phyloP scores from a whole-genome alignment of 2,329 filamentous ascomycete genomes.

The Trichoderma sp. region DNA sequence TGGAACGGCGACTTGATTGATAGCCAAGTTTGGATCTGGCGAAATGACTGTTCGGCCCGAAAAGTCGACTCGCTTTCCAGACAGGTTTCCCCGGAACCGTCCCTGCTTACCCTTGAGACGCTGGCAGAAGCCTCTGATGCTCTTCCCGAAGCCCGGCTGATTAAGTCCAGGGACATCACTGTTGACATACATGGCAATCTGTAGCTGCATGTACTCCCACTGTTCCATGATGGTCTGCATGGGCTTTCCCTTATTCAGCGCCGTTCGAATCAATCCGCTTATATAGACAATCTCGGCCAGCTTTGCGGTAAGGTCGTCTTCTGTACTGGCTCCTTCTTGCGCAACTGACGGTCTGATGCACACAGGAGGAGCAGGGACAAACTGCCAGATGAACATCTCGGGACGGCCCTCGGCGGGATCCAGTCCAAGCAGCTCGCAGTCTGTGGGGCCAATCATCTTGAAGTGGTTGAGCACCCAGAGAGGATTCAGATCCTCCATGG shows the following conservation, averaged over 20 bases:
- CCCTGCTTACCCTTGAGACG: constrained; percentile 96
- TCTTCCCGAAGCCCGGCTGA: constrained; percentile 82
- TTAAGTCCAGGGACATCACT: constrained; percentile 93
- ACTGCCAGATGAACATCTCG: constrained; percentile 98
- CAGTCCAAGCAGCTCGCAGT: constrained; percentile 89
- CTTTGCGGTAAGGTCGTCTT: constrained; percentile 95
- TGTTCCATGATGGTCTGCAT: constrained; percentile 94
- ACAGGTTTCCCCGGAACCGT: constrained; percentile 93
- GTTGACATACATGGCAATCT: constrained; percentile 98
- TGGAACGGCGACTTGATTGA: constrained; percentile 92
- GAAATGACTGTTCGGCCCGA: constrained; percentile 97
- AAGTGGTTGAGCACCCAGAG: constrained; percentile 88
- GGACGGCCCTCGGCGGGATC: constrained; percentile 84
- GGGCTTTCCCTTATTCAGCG: constrained; percentile 78
- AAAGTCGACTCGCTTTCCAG: constrained; percentile 97
- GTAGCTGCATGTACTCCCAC: constrained; percentile 95
- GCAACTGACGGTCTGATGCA: constrained; percentile 92
- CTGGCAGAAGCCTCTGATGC: constrained; percentile 91
- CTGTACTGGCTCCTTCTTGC: constrained; percentile 89
- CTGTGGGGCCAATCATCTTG: constrained; percentile 78
- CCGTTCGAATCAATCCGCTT: constrained; percentile 81
- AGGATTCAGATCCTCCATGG: constrained; percentile 91
- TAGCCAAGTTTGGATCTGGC: constrained; percentile 89
- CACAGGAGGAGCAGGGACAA: constrained; percentile 88
- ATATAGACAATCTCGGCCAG: constrained; percentile 95